Conservation (phyloP, 2,329 filamentous ascomycete species). For the Ustilaginoidea virens region DNA sequence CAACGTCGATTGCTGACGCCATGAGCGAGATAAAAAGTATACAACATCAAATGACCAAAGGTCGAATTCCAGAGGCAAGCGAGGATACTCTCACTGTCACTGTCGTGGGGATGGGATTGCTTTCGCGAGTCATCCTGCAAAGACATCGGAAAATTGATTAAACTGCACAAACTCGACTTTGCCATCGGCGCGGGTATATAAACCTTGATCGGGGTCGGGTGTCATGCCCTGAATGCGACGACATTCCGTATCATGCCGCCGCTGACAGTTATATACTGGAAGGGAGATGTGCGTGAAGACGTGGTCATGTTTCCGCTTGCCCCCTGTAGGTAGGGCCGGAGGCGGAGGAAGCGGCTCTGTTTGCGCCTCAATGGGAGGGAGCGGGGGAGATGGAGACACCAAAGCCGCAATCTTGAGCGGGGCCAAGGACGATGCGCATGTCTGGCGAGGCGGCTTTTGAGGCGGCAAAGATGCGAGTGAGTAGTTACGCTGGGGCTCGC, state of each 20-base stretch:
- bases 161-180: constrained; percentile 15
- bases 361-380: constrained; percentile 20
- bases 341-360: constrained; percentile 13
- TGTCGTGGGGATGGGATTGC: background rate
- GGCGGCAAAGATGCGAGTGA: constrained; percentile 12
- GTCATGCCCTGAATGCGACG: constrained; percentile 10
- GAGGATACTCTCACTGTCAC: background rate
- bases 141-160: no score
- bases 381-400: constrained; percentile 12
- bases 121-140: no score
- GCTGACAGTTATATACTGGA: constrained; percentile 21
- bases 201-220: constrained; percentile 15
- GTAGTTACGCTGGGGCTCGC: constrained; percentile 16
- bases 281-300: constrained; percentile 17
- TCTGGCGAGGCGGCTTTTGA: constrained; percentile 8
- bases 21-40: no score
- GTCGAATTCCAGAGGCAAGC: no score
- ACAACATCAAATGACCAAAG: no score
- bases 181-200: constrained; percentile 21
- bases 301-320: constrained; percentile 21
- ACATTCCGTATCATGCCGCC: constrained; percentile 19
- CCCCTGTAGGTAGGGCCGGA: constrained; percentile 13
- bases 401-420: constrained; percentile 21
- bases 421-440: constrained; percentile 14
- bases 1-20: no score